Conservation (phyloP, 1,284 basidiomycete genomes). For the Inonotus hispidus region DNA sequence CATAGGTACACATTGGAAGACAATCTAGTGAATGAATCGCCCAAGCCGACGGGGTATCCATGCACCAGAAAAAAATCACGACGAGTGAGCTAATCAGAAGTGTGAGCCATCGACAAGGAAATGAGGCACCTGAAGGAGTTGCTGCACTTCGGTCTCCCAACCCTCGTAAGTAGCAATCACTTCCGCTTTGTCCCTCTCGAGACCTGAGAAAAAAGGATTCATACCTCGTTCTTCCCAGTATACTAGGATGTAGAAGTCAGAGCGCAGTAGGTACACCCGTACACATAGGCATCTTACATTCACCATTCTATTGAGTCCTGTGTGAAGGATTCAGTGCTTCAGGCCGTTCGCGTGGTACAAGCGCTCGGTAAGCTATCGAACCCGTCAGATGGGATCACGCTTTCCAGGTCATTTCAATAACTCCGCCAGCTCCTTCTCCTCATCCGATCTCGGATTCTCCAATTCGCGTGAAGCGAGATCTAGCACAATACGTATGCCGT, state of each 20-base stretch:
- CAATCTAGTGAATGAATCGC: constrained; percentile 15
- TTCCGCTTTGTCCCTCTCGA: neutral
- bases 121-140: constrained; percentile 13
- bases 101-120: neutral
- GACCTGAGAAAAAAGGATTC: neutral
- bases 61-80: constrained; percentile 8
- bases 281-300: constrained; percentile 29
- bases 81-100: neutral
- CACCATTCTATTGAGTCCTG: constrained; percentile 28
- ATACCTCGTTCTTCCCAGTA: constrained; percentile 12
- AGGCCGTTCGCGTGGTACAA: constrained; percentile 31
- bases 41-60: constrained; percentile 19
- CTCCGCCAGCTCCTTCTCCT: constrained; percentile 19
- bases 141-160: constrained; percentile 18
- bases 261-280: neutral
- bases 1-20: constrained; percentile 11
- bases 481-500: constrained; percentile 14
- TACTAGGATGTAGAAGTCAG: constrained; percentile 13
- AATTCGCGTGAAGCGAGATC: neutral
- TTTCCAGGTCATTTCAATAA: constrained; percentile 16
- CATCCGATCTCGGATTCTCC: constrained; percentile 15
- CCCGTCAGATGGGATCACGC: constrained; percentile 35
- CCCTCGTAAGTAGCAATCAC: constrained; percentile 9
- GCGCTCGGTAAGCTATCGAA: constrained; percentile 30
- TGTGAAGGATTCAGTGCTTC: constrained; percentile 30